A percentile compares a stretch with the other conserved stretches of the same genome.
phyloP scores from a whole-genome alignment of 768 basidiomycete genomes.

The Pulveroboletus sp. region DNA sequence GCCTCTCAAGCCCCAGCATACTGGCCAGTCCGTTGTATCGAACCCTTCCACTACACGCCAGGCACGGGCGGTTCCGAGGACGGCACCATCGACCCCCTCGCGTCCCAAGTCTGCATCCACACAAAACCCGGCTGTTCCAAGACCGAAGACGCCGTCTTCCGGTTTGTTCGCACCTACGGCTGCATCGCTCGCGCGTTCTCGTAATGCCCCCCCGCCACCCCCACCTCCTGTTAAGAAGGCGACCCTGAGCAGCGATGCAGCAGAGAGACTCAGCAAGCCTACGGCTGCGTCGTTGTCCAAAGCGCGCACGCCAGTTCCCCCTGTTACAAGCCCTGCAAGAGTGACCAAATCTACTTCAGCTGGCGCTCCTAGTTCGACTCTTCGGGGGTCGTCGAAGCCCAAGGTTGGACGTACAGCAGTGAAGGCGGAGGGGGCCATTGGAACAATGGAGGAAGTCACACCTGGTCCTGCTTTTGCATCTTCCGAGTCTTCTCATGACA shows the following conservation, averaged over 20 bases:
- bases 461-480: slow-evolving; percentile 21
- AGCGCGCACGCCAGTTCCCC: slow-evolving; percentile 37
- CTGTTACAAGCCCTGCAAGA: slow-evolving; percentile 16
- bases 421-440: slow-evolving; percentile 19
- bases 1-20: slow-evolving; percentile 36
- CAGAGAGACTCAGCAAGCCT: slow-evolving; percentile 75
- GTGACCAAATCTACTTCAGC: slow-evolving; percentile 28
- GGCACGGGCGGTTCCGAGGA: slow-evolving; percentile 22
- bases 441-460: slow-evolving; percentile 16
- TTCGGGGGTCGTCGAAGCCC: slow-evolving; percentile 28
- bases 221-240: slow-evolving; percentile 51
- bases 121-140: slow-evolving; percentile 20
- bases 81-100: slow-evolving; percentile 30
- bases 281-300: slow-evolving; percentile 73
- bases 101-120: slow-evolving; percentile 35
- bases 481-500: slow-evolving; percentile 21
- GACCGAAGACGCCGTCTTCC: slow-evolving; percentile 59
- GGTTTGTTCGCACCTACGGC: slow-evolving; percentile 81
- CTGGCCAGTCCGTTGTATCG: slow-evolving; percentile 39
- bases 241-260: slow-evolving; percentile 46
- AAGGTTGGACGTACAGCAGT: slow-evolving; percentile 24
- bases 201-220: slow-evolving; percentile 44
- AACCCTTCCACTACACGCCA: slow-evolving; percentile 27
- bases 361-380: slow-evolving; percentile 24
- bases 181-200: slow-evolving; percentile 68